Evolutionary conservation across 2,329 filamentous ascomycete genomes (phyloP).

Genomic region (Diplodia corticola): DNA sequence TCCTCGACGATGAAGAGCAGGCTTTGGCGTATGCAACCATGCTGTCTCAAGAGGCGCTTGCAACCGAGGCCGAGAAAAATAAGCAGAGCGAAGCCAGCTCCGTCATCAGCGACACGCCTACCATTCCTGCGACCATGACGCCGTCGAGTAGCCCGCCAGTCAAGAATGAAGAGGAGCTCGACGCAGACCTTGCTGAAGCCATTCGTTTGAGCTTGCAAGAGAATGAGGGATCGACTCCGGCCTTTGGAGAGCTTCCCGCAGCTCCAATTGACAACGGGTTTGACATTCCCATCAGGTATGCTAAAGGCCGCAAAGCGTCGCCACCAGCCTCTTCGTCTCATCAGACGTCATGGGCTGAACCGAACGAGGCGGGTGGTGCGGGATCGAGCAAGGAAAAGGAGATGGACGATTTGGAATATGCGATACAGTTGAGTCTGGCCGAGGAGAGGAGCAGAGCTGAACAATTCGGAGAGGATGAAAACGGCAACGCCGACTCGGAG

Average conservation of each 20-base stretch:
- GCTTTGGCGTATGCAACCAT: conserved; percentile 63
- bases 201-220: conserved; percentile 54
- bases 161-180: conserved; percentile 51
- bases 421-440: conserved; percentile 61
- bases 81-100: conserved; percentile 43
- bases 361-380: conserved; percentile 38
- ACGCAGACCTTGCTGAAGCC: conserved; percentile 63
- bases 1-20: conserved; percentile 64
- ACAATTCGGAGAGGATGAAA: not conserved
- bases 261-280: conserved; percentile 28
- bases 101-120: conserved; percentile 38
- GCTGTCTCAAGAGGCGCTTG: conserved; percentile 60
- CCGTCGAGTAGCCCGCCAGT: conserved; percentile 33
- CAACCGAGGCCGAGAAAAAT: conserved; percentile 50
- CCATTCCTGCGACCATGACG: conserved; percentile 33
- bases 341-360: conserved; percentile 26
- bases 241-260: not conserved
- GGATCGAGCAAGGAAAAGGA: conserved; percentile 45
- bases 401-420: conserved; percentile 61
- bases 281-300: conserved; percentile 50
- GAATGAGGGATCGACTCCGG: conserved; percentile 22
- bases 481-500: not conserved
- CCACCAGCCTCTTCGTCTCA: conserved; percentile 24
- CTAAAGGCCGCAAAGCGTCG: conserved; percentile 36
- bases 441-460: conserved; percentile 56